These are phyloP conservation scores for Porphyrellus sp. DNA, from an alignment of 1,284 basidiomycete species.

Conservation along the genomic window DNA sequence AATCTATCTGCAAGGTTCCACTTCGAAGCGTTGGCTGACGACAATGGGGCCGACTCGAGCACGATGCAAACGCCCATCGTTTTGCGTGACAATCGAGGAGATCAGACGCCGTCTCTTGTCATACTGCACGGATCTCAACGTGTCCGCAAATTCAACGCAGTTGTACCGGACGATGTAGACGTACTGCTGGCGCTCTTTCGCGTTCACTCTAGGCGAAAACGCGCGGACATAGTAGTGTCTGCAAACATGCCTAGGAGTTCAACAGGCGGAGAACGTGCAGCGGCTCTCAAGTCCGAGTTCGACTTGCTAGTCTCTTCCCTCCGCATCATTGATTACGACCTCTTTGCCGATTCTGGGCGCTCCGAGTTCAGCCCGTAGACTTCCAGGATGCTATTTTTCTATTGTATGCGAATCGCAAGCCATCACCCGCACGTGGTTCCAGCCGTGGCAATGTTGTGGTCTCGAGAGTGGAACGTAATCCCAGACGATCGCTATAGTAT, in stretches of 20 bases:
- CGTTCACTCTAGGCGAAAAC: slow-evolving; percentile 52
- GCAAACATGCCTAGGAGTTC: slow-evolving; percentile 70
- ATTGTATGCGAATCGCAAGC: not conserved
- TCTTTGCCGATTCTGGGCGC: slow-evolving; percentile 52
- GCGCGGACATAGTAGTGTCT: slow-evolving; percentile 76
- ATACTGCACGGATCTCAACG: slow-evolving; percentile 67
- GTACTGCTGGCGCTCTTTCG: slow-evolving; percentile 81
- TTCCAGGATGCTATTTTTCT: not conserved
- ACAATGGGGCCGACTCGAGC: slow-evolving; percentile 71
- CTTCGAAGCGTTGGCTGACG: slow-evolving; percentile 88
- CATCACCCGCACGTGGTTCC: not conserved
- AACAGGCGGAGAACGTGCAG: slow-evolving; percentile 35
- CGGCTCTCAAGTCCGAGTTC: slow-evolving; percentile 50
- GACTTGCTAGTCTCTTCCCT: slow-evolving; percentile 56
- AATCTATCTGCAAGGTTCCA: slow-evolving; percentile 63
- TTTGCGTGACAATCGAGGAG: slow-evolving; percentile 40
- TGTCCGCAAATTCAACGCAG: slow-evolving; percentile 75
- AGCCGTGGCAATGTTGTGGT: not conserved
- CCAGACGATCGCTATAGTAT: not conserved
- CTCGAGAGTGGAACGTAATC: slow-evolving; percentile 11
- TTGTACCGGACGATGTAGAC: slow-evolving; percentile 59
- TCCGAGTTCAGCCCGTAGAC: not conserved
- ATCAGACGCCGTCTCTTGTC: slow-evolving; percentile 56
- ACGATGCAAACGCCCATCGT: slow-evolving; percentile 43
- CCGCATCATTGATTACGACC: slow-evolving; percentile 64